Evolutionary conservation across 2,329 filamentous ascomycete genomes (phyloP), one percentile per base, ranked within the genome.

Genomic region (Aureobasidium mangrovei): DNA sequence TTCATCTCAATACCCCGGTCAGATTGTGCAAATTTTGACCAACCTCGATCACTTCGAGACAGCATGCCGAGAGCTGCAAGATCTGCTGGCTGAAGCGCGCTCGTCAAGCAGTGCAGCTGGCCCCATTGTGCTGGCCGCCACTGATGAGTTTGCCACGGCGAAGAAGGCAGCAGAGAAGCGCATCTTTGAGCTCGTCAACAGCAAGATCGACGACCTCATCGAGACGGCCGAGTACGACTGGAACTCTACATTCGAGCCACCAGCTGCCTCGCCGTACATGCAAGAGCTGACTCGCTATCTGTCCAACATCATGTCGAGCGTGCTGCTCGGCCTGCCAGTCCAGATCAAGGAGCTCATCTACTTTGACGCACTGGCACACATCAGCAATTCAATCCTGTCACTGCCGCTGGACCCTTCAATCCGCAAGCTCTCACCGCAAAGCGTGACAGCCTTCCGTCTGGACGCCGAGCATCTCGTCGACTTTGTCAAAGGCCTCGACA

Each of bases 281-380:
- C 86, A 93, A 67, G 95, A 93, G 4, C 74, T 98, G 58, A 98
- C 91, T 0, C 82, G 85, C 9, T 98, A 97, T 67, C 77, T 98
- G 24, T 88, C 86, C 31, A 95, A 95, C 67, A 97, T 96, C 67
- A 97, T 97, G 90, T 91, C 85, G 65, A 93, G 88, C 0, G 95
- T 94, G 0, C 78, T 98, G 4, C 79, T 98, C 2, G 91, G 91
- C 1, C 75, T 98, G n/a, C 93, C 94, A 0, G 84, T 89, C 31
- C 88, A 95, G 64, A 96, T 98, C 70, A 97, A 97, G 67, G 90
- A 95, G 67, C 82, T 96, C 54, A 95, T 98, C 63, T 97, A 98
- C 72, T 96, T 95, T 65, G 93, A 97, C 67, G 93, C 93, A 0
- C 79, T 98, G 35, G 90, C 84, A 54, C 93, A 98, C 69, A 90